phyloP scores from a whole-genome alignment of 2,329 filamentous ascomycete species.

The Alternaria sp. region DNA sequence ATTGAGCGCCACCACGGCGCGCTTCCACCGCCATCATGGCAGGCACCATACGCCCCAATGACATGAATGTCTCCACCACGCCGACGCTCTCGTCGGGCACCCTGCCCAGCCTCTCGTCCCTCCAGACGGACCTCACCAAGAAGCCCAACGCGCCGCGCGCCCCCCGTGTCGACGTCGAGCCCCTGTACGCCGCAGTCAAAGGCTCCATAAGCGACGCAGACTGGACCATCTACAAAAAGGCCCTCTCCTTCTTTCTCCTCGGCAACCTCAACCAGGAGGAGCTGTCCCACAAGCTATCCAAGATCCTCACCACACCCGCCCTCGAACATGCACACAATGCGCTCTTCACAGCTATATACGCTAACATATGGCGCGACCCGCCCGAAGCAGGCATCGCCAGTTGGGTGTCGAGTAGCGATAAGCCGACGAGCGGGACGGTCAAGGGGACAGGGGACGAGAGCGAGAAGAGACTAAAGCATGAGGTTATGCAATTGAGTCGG shows the following conservation, averaged over 20 bases:
- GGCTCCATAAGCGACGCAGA: conserved; percentile 61
- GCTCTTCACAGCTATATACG: conserved; percentile 64
- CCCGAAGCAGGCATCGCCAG: conserved; percentile 68
- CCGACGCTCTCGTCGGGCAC: conserved; percentile 43
- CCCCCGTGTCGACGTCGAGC: conserved; percentile 67
- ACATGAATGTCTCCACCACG: conserved; percentile 43
- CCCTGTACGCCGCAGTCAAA: conserved; percentile 67
- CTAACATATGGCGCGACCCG: conserved; percentile 64
- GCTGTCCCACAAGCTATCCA: conserved; percentile 62
- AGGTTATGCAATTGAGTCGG: conserved; percentile 67
- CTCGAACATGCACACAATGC: conserved; percentile 67
- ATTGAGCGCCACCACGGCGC: conserved; percentile 17
- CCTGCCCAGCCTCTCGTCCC: conserved; percentile 35
- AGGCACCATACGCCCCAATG: conserved; percentile 47
- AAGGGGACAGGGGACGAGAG: conserved; percentile 66
- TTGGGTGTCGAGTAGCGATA: conserved; percentile 74
- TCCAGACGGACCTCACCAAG: conserved; percentile 52
- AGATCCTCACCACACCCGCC: conserved; percentile 61
- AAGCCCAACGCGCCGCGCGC: conserved; percentile 58
- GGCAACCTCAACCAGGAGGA: conserved; percentile 69
- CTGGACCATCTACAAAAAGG: conserved; percentile 67
- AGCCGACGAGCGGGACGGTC: conserved; percentile 72
- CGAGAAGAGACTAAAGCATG: conserved; percentile 67
- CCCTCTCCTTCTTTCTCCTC: conserved; percentile 63
- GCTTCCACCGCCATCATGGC: conserved; percentile 39